These are phyloP conservation scores for Fragaria vesca DNA, from an alignment of 306 rosid genomes.

Conservation along the genomic window DNA sequence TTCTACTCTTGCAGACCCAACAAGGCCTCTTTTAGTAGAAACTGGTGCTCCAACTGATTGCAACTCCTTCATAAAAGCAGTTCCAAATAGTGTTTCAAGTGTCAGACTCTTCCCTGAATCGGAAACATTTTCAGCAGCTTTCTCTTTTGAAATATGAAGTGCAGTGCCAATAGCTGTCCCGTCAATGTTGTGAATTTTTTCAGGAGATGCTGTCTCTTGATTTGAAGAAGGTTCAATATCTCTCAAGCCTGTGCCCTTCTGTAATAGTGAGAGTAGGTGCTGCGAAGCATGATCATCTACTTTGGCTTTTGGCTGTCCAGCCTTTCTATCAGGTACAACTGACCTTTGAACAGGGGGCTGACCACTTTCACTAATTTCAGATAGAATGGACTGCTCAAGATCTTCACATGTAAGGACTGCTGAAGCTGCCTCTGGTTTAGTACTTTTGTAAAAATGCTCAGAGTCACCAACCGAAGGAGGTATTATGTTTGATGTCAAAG, in stretches of 20 bases:
- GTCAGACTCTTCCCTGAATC: slow-evolving; percentile 59
- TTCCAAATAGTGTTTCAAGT: slow-evolving; percentile 89
- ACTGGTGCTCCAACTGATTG: slow-evolving; percentile 98
- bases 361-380: slow-evolving; percentile 56
- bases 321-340: slow-evolving; percentile 44
- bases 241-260: slow-evolving; percentile 54
- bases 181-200: slow-evolving; percentile 37
- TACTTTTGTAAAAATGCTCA: slow-evolving; percentile 46
- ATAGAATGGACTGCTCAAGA: slow-evolving; percentile 85
- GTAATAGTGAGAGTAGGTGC: slow-evolving; percentile 83
- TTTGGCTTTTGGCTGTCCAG: slow-evolving; percentile 43
- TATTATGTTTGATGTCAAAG: slow-evolving; percentile 34
- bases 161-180: slow-evolving; percentile 34
- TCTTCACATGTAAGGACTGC: slow-evolving; percentile 92
- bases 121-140: slow-evolving; percentile 43
- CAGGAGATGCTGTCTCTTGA: slow-evolving; percentile 32
- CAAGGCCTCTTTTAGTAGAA: slow-evolving; percentile 69
- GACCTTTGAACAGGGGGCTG: slow-evolving; percentile 40
- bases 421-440: slow-evolving; percentile 52
- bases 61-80: slow-evolving; percentile 96
- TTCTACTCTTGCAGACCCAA: slow-evolving; percentile 56
- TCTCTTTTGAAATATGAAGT: slow-evolving; percentile 48
- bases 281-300: slow-evolving; percentile 71
- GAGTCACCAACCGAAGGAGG: slow-evolving; percentile 38
- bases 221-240: slow-evolving; percentile 39